phyloP scores from a whole-genome alignment of 805 yeast genomes.

The Yamadazyma endophytica region DNA sequence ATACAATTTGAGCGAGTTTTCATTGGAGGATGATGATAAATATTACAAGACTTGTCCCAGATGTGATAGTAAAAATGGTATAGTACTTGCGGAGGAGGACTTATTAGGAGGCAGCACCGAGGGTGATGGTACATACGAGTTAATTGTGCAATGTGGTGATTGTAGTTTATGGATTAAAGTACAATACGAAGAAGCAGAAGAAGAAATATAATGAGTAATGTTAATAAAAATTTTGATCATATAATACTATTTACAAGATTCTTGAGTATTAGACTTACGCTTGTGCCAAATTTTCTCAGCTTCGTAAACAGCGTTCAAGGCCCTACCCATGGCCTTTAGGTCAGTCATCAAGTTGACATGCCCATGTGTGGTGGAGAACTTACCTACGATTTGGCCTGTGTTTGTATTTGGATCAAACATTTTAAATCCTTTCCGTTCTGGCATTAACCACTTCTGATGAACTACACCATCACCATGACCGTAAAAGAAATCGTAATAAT shows the following conservation, averaged over 20 bases:
- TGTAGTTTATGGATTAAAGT: conserved; percentile 88
- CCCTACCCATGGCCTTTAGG: conserved; percentile 64
- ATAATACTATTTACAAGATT: not conserved
- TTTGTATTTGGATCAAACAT: conserved; percentile 25
- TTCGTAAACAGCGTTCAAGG: conserved; percentile 57
- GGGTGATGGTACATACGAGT: conserved; percentile 50
- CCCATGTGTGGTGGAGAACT: conserved; percentile 60
- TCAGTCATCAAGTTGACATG: conserved; percentile 82
- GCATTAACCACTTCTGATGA: conserved; percentile 77
- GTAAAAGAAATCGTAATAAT: conserved; percentile 71
- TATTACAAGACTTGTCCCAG: conserved; percentile 57
- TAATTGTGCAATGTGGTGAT: conserved; percentile 73
- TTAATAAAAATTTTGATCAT: too few relatives aligned
- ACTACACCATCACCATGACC: conserved; percentile 96
- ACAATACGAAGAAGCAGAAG: conserved; percentile 48
- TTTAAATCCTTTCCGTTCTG: conserved; percentile 63
- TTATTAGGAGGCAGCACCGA: conserved; percentile 51
- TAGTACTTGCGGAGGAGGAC: conserved; percentile 57
- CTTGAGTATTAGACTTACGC: too few relatives aligned
- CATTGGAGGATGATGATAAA: conserved; percentile 23
- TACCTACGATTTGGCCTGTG: conserved; percentile 57
- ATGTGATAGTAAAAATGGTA: conserved; percentile 51
- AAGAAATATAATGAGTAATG: not conserved
- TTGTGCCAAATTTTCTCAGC: conserved; percentile 46
- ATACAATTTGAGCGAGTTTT: conserved; percentile 61